Conservation (phyloP, 306 rosid genomes). For the Sechiopsis laciniata region DNA sequence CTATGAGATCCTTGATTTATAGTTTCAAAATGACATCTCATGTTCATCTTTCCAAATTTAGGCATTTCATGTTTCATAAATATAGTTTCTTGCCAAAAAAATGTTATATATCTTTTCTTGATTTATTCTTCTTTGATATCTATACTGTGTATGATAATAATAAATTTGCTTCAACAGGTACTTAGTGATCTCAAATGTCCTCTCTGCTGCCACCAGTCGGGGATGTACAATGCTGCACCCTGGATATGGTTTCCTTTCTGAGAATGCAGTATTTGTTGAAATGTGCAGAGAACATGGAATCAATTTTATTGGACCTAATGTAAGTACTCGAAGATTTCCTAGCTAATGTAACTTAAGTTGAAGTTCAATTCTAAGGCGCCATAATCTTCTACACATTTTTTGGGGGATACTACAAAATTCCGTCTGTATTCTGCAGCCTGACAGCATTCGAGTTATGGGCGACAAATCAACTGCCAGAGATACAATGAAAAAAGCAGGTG, state of each 20-base stretch:
- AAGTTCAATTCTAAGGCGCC: background rate
- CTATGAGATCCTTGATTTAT: background rate
- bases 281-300: slow-evolving; percentile 89
- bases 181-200: slow-evolving; percentile 67
- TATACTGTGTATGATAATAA: slow-evolving; percentile 4
- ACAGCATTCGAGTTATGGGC: slow-evolving; percentile 94
- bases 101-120: background rate
- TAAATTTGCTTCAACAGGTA: slow-evolving; percentile 45
- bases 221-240: slow-evolving; percentile 93
- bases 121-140: background rate
- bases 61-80: background rate
- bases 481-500: slow-evolving; percentile 82
- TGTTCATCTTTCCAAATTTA: background rate
- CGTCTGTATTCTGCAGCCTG: slow-evolving; percentile 56
- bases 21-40: background rate
- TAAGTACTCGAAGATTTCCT: slow-evolving; percentile 30
- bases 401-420: background rate
- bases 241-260: slow-evolving; percentile 97
- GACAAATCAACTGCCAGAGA: slow-evolving; percentile 93
- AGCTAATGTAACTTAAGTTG: background rate
- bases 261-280: slow-evolving; percentile 90
- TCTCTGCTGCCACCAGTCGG: slow-evolving; percentile 77
- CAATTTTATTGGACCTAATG: slow-evolving; percentile 95
- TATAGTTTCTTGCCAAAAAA: background rate
- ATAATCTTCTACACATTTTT: background rate